A percentile compares a stretch with the other conserved stretches of the same genome.
These are phyloP conservation scores for Fusarium irregulare DNA, from an alignment of 2,329 filamentous ascomycete species.

Conservation along the genomic window DNA sequence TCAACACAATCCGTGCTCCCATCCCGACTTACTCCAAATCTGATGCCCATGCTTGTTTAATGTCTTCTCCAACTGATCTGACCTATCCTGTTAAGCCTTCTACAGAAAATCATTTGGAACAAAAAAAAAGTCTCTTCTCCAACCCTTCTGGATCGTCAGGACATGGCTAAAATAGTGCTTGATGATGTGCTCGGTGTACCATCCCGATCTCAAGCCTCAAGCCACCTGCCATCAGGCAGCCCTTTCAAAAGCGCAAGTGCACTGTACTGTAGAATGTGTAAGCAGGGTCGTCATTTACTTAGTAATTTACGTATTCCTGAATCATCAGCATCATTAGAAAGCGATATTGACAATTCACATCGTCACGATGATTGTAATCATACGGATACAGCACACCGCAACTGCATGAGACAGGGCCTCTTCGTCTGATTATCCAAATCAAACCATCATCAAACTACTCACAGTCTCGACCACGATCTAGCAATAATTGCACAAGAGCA, in stretches of 20 bases:
- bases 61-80: conserved; percentile 30
- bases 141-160: conserved; percentile 14
- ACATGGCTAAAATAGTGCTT: conserved; percentile 15
- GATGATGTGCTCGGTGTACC: conserved; percentile 23
- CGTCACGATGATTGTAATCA: conserved; percentile 1
- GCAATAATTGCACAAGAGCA: conserved; percentile 33
- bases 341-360: background rate
- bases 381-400: background rate
- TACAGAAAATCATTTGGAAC: background rate
- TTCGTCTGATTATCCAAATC: conserved; percentile 4
- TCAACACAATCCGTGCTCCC: conserved; percentile 20
- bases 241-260: background rate
- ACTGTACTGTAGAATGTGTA: background rate
- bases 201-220: conserved; percentile 7
- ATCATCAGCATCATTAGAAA: background rate
- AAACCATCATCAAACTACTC: conserved; percentile 32
- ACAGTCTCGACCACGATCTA: conserved; percentile 36
- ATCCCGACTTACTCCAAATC: conserved; percentile 30
- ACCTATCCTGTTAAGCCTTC: background rate
- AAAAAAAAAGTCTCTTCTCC: conserved; percentile 20
- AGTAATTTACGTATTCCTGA: background rate
- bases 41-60: background rate
- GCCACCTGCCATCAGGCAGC: conserved; percentile 18
- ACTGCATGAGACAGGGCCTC: background rate
- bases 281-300: conserved; percentile 1